Conservation (phyloP, 2,329 filamentous ascomycete genomes). For the Cordyceps tenuipes region DNA sequence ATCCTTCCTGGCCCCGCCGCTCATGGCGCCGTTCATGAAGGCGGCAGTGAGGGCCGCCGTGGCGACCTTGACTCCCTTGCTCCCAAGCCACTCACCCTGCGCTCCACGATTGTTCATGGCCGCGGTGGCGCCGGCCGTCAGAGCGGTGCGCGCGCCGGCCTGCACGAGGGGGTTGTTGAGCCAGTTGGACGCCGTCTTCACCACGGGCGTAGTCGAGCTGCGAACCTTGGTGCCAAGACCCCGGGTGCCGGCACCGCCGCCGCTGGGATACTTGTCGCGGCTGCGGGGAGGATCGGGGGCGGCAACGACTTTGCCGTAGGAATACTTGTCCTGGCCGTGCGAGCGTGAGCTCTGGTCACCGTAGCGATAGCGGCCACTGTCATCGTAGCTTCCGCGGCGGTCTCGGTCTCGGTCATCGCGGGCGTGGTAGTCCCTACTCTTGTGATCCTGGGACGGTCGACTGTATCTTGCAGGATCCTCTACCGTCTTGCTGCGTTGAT, state of each 20-base stretch:
- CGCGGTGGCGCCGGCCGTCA: conserved; percentile 40
- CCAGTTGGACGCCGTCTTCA: conserved; percentile 22
- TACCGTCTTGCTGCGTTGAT: conserved; percentile 3
- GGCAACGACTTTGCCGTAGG: conserved; percentile 6
- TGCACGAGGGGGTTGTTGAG: conserved; percentile 31
- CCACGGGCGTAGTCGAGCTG: conserved; percentile 28
- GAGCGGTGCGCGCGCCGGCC: conserved; percentile 37
- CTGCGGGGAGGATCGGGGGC: neutral
- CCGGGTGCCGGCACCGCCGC: conserved; percentile 4
- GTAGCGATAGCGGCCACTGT: neutral
- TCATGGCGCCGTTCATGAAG: conserved; percentile 38
- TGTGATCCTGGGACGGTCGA: neutral
- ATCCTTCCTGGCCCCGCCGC: conserved; percentile 21
- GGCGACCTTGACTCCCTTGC: conserved; percentile 40
- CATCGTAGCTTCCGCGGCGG: neutral
- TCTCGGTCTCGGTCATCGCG: conserved; percentile 5
- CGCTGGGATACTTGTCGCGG: conserved; percentile 16
- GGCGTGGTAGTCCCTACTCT: neutral
- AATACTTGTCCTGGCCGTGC: neutral
- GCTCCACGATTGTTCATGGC: conserved; percentile 38
- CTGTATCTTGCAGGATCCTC: neutral
- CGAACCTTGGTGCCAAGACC: conserved; percentile 14
- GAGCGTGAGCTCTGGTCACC: neutral
- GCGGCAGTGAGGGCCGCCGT: conserved; percentile 42
- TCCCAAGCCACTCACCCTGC: conserved; percentile 37